Evolutionary conservation across 345 rosid species (phyloP), one percentile per base, ranked within the genome.

Genomic region (Melastoma malabathricum): DNA sequence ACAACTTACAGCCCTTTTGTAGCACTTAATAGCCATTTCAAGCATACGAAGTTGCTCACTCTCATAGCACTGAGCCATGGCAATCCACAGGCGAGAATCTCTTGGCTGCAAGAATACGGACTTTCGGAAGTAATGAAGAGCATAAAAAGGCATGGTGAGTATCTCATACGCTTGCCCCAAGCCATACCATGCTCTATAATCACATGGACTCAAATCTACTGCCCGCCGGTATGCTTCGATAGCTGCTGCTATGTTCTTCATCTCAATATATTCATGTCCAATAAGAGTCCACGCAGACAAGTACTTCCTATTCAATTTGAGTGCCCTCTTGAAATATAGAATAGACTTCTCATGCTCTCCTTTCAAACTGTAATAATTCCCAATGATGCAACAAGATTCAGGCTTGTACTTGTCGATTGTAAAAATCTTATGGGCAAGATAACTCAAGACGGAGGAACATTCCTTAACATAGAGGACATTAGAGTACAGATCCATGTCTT

Each of bases 151-250:
- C 95, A 84, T 76, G 61, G 82, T 71, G 83, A 81, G 85, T 97
- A 92, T 84, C 73, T 92, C 95, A 66, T 92, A 89, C 16, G 95
- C 92, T 61, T 89, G 97, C 57, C 95, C 97, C 54, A 89, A 70
- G 18, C 97, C 97, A 67, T 89, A 85, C 97, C 97, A 89, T 41
- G 97, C 97, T 61, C 97, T 75, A 60, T 84, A 88, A 59, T 92
- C 98, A 60, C 80, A 56, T 10, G 97, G 80, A 66, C 79, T 77
- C 62, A 92, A 81, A 60, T 87, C 98, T 59, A 92, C 97, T 61
- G 97, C 98, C 51, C 90, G 63, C 70, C 94, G 74, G 53, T 92
- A 92, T 34, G 97, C 98, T 76, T 92, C 98, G 55, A 92, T 64
- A 6, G 98, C 98, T 46, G 98, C 95, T 48, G 98, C 82, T 2